Percentiles rank a stretch among this genome's conserved stretches.
Evolutionary conservation across 164 flowering plant genomes (phyloP).

Genomic region (Annona squamosa): DNA sequence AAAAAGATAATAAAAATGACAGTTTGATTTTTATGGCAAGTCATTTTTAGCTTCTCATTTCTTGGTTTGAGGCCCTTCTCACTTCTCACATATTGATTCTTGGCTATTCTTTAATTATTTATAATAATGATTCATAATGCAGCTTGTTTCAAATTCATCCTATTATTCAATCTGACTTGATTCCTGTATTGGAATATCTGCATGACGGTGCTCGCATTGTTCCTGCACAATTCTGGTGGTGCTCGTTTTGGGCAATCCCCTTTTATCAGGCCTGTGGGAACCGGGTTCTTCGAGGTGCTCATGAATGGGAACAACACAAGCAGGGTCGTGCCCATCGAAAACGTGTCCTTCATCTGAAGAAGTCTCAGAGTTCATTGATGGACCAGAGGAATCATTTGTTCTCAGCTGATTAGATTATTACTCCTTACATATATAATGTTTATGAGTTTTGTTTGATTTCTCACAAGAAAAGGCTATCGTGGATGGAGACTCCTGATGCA

Average conservation of each 20-base stretch:
- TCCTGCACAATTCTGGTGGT: neutral
- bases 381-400: conserved; percentile 2
- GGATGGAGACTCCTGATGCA: neutral
- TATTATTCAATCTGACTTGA: neutral
- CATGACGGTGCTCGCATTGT: neutral
- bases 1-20: no score
- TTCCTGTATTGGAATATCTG: neutral
- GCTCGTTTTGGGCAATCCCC: neutral
- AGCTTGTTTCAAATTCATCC: neutral
- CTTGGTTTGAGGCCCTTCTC: no score
- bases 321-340: conserved; percentile 75
- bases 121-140: no score
- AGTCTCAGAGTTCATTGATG: conserved; percentile 20
- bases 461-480: neutral
- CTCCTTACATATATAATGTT: neutral
- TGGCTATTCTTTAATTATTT: no score
- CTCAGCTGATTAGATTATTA: neutral
- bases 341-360: conserved; percentile 38
- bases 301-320: conserved; percentile 87
- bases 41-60: no score
- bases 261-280: conserved; percentile 66
- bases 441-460: neutral
- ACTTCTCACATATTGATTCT: no score
- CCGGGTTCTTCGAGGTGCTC: conserved; percentile 61
- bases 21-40: no score